Evolutionary conservation across 768 basidiomycete genomes (phyloP), one percentile per base, ranked within the genome.

Genomic region (Panaeolus cyanescens): DNA sequence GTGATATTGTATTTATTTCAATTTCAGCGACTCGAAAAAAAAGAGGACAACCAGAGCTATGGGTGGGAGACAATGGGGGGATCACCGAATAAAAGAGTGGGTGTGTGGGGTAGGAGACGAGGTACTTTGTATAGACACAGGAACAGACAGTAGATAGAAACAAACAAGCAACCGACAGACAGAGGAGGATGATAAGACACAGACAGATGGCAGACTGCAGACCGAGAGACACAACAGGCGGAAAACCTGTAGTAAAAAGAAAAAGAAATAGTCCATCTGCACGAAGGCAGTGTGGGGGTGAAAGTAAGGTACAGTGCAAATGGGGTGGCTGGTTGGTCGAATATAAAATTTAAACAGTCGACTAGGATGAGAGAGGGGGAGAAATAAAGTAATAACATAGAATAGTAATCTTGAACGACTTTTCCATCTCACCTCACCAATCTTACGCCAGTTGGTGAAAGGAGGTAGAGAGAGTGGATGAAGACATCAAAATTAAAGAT

Each of bases 351-450:
- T 28, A 50, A 50, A 50, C 45, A 50, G 19, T 42, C 39, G 17
- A 42, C 39, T 42, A 42, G 22, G 45, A 50, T 50, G 45, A 50
- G 45, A 28, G 45, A 15, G 25, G 45, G 45, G 39, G 30, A n/a
- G n/a, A 28, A 28, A 50, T 25, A 28, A 50, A 13, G 30, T 28
- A 50, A 22, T 50, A 50, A 50, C 13, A 50, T 50, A 50, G 45
- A 20, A 28, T 28, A 50, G 45, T 50, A 50, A 28, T 50, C 30
- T 50, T 28, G 30, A 50, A 15, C 45, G 45, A n/a, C 45, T 50
- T 50, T 42, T 50, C 25, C 45, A 50, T 61, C 60, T 33, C 59
- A 37, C 62, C 62, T 64, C 60, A 20, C 57, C 58, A 64, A 59
- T 61, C 54, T 19, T 30, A 56, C 57, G 62, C 57, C 54, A 28